Base-by-base conservation (phyloP, 2,329 filamentous ascomycete genomes). In the Thelonectria rubi region DNA sequence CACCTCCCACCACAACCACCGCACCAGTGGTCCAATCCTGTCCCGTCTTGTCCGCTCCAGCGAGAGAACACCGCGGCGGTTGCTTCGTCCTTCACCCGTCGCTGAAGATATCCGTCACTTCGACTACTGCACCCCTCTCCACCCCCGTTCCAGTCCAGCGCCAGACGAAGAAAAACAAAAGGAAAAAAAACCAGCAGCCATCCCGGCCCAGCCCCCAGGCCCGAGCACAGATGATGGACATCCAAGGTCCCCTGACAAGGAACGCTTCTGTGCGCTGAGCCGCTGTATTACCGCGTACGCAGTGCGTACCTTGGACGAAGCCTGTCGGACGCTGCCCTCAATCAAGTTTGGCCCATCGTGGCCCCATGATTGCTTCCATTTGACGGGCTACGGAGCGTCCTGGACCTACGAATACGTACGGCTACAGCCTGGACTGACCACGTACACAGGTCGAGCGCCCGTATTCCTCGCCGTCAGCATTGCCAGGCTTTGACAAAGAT, bases 61-160 rank as follows among this genome's bases (percentile, higher is more conserved):
- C 11, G 30, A 42, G n/a, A 20, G 20, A 42, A 26, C n/a, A 11
- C 11, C 14, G 50, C 39, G 42, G 42, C 42, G 42, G 42, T 45
- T 45, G 11, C 11, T 15, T 37, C 34, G 12, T 37, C 12, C 34
- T 15, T 14, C 34, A 37, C 34, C 12, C 42, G 18, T 45, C 42
- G 20, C 45, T 39, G 45, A 26, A 26, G 45, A 48, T 15, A 11
- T 14, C 24, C 15, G 45, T 48, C 45, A 15, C 10, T 48, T 48
- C 30, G 30, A 40, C 49, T 60, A 60, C 58, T 60, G 58, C 58
- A 55, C 52, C 15, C 57, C 32, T 34, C 50, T 55, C 58, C 42
- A 46, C 42, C 18, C 40, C 30, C 30, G 18, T 47, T 45, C 53
- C 43, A 15, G 12, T 47, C 26, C 43, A 32, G 53, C 58, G 53